These are phyloP conservation scores for Brettanomyces nanus DNA, from an alignment of 805 yeast species.

Conservation along the genomic window DNA sequence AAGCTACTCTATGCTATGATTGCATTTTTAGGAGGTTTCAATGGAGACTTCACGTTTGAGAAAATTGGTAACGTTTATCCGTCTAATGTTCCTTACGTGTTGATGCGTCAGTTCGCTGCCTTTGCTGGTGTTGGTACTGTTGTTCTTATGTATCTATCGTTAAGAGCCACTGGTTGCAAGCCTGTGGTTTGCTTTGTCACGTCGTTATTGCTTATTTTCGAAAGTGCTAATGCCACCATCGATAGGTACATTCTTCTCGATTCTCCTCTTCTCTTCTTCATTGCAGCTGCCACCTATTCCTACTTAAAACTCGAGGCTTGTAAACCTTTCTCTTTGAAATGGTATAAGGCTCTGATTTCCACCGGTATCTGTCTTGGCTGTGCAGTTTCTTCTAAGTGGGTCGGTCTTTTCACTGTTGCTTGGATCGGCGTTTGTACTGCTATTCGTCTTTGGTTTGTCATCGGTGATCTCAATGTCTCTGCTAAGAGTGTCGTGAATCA, in stretches of 20 bases:
- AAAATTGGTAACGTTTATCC: slow-evolving; percentile 62
- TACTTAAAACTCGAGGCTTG: slow-evolving; percentile 59
- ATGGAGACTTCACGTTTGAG: slow-evolving; percentile 61
- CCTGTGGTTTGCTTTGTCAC: slow-evolving; percentile 54
- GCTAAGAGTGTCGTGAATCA: slow-evolving; percentile 37
- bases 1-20: slow-evolving; percentile 73
- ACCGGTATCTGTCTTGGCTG: slow-evolving; percentile 66
- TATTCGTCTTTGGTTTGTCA: slow-evolving; percentile 58
- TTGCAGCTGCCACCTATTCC: slow-evolving; percentile 61
- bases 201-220: slow-evolving; percentile 48
- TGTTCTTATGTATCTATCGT: slow-evolving; percentile 54
- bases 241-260: slow-evolving; percentile 70
- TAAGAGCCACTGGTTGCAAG: slow-evolving; percentile 65
- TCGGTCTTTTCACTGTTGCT: slow-evolving; percentile 70
- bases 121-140: slow-evolving; percentile 62
- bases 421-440: slow-evolving; percentile 64
- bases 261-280: slow-evolving; percentile 69
- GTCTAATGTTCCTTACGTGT: slow-evolving; percentile 47
- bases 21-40: slow-evolving; percentile 59
- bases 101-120: slow-evolving; percentile 68
- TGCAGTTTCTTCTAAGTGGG: slow-evolving; percentile 75
- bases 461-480: slow-evolving; percentile 60
- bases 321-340: slow-evolving; percentile 47
- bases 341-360: slow-evolving; percentile 55
- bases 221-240: slow-evolving; percentile 63